Percentiles rank a stretch among this genome's conserved stretches.
Evolutionary conservation across 2,329 filamentous ascomycete genomes (phyloP).

Genomic region (Trematosphaeria pertusa): DNA sequence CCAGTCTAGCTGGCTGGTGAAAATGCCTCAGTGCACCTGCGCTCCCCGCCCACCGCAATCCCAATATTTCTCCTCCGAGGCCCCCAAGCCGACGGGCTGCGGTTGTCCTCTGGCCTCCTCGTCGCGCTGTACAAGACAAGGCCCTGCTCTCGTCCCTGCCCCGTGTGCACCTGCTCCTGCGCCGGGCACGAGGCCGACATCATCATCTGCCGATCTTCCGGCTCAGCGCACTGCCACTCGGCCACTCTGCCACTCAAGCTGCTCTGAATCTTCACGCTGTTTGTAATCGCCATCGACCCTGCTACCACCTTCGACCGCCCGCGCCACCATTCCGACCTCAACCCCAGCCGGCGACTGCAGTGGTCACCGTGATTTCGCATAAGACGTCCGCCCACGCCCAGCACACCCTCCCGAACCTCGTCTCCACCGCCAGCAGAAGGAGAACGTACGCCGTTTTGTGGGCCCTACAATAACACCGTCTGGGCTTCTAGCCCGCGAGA

Average conservation of each 20-base stretch:
- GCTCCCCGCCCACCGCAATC: background rate
- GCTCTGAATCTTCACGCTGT: slow-evolving; percentile 6
- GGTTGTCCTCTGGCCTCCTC: background rate
- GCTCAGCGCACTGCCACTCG: slow-evolving; percentile 8
- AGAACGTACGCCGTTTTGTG: slow-evolving; percentile 46
- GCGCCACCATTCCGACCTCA: slow-evolving; percentile 2
- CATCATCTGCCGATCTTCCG: slow-evolving; percentile 11
- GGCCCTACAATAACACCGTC: slow-evolving; percentile 41
- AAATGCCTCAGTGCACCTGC: slow-evolving; percentile 9
- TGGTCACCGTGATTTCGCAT: slow-evolving; percentile 40
- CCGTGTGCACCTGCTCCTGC: background rate
- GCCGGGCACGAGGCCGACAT: slow-evolving; percentile 6
- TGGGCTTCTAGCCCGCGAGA: slow-evolving; percentile 51
- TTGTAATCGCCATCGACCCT: slow-evolving; percentile 16
- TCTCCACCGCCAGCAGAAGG: slow-evolving; percentile 37
- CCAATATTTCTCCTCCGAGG: background rate
- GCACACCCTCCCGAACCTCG: slow-evolving; percentile 34
- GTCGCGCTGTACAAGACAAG: too few relatives aligned
- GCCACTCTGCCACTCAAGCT: background rate
- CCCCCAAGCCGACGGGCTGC: background rate
- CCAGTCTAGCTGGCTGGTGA: slow-evolving; percentile 7
- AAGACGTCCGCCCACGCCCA: slow-evolving; percentile 34
- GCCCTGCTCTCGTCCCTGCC: background rate
- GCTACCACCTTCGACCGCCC: slow-evolving; percentile 8
- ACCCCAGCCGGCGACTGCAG: slow-evolving; percentile 16